Evolutionary conservation across 1,139 yeast genomes (phyloP).

Genomic region (Yamadazyma mexicana): DNA sequence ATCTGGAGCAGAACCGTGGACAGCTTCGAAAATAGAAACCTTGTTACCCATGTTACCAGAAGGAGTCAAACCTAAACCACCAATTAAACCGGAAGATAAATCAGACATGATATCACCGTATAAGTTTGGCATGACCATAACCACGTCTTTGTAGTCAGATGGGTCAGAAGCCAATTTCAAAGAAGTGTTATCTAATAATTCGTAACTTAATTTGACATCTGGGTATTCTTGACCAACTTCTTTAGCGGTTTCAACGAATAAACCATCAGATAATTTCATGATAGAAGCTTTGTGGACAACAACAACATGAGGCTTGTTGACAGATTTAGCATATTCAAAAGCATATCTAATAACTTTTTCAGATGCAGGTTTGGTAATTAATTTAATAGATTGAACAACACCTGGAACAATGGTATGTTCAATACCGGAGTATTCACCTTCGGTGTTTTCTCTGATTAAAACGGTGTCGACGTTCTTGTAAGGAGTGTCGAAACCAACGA

Average conservation of each 20-base stretch:
- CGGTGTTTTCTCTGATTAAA: conserved; percentile 97
- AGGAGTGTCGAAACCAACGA: conserved; percentile 92
- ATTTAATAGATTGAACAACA: conserved; percentile 95
- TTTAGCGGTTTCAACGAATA: conserved; percentile 88
- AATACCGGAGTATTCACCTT: conserved; percentile 98
- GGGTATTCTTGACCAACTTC: conserved; percentile 91
- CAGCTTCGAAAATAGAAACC: conserved; percentile 97
- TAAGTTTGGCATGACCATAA: conserved; percentile 99
- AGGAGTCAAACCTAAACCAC: conserved; percentile 98
- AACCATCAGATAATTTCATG: conserved; percentile 97
- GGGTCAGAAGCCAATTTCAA: conserved; percentile 90
- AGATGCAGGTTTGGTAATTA: conserved; percentile 94
- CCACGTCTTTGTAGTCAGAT: conserved; percentile 70
- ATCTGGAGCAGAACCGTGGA: conserved; percentile 97
- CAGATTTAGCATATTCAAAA: conserved; percentile 89
- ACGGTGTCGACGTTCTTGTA: conserved; percentile 94
- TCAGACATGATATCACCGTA: conserved; percentile 99
- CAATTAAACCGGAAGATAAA: conserved; percentile 94
- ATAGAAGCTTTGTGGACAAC: conserved; percentile 98
- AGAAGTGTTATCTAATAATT: conserved; percentile 94
- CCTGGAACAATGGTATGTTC: conserved; percentile 98
- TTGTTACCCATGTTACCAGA: conserved; percentile 99
- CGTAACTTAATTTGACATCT: conserved; percentile 77
- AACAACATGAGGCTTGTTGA: conserved; percentile 83
- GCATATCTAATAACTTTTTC: conserved; percentile 97